phyloP scores from a whole-genome alignment of 2,329 filamentous ascomycete genomes.

The Xylariaceae sp. region DNA sequence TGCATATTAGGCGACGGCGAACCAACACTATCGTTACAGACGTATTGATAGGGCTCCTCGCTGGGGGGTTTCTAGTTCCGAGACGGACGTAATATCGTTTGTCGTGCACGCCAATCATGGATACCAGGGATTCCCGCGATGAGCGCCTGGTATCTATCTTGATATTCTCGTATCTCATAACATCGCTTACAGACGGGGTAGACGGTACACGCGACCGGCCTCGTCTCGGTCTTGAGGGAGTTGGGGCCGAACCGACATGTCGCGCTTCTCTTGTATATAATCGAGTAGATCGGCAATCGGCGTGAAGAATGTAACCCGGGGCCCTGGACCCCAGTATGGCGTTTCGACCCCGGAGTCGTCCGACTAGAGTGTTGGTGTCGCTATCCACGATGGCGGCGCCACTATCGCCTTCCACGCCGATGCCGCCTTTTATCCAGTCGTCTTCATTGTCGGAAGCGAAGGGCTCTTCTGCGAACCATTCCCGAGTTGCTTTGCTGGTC shows the following conservation, averaged over 20 bases:
- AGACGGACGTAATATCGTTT: conserved; percentile 38
- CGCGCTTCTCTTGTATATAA: conserved; percentile 42
- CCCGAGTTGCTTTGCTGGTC: conserved; percentile 38
- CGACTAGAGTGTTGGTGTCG: conserved; percentile 36
- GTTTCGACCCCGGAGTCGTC: conserved; percentile 42
- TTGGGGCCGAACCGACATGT: conserved; percentile 35
- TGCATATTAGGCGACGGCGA: conserved; percentile 26
- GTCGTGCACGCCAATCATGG: conserved; percentile 35
- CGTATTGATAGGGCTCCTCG: conserved; percentile 30
- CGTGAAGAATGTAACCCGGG: conserved; percentile 40
- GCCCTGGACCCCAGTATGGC: conserved; percentile 38
- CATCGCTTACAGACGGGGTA: conserved; percentile 39
- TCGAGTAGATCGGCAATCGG: conserved; percentile 41
- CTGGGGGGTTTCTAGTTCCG: conserved; percentile 39
- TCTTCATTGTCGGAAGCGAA: conserved; percentile 36
- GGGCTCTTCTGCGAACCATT: conserved; percentile 43
- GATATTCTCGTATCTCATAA: conserved; percentile 38
- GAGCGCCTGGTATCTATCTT: conserved; percentile 40
- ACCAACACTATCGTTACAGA: conserved; percentile 27
- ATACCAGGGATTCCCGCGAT: conserved; percentile 38
- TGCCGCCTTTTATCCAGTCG: conserved; percentile 41
- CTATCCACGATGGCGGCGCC: conserved; percentile 40
- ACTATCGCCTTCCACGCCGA: conserved; percentile 41
- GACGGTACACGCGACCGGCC: conserved; percentile 34
- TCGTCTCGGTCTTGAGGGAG: conserved; percentile 39